Percentiles rank a stretch among this genome's conserved stretches.
phyloP scores from a whole-genome alignment of 2,329 filamentous ascomycete genomes.

The Coniochaeta sp. region DNA sequence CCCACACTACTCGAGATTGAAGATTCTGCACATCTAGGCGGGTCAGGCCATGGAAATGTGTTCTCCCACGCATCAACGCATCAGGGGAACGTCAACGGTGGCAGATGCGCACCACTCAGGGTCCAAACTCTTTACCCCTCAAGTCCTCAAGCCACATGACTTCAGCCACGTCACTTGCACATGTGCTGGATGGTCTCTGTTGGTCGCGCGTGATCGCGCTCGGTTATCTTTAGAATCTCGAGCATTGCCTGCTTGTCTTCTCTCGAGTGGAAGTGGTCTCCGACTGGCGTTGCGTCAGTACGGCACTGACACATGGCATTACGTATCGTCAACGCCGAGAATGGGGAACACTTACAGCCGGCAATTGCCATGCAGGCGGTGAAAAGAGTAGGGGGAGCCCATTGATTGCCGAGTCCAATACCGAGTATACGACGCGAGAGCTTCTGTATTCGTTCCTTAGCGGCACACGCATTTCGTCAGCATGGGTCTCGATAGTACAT shows the following conservation, averaged over 20 bases:
- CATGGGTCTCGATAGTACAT: background rate
- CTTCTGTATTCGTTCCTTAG: conserved; percentile 32
- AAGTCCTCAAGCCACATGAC: background rate
- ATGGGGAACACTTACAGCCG: conserved; percentile 32
- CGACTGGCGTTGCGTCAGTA: conserved; percentile 13
- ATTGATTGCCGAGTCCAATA: conserved; percentile 48
- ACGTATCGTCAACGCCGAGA: background rate
- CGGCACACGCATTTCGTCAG: background rate
- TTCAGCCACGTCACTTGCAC: background rate
- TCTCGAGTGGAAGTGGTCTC: conserved; percentile 19
- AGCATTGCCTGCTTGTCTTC: conserved; percentile 22
- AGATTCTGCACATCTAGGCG: background rate
- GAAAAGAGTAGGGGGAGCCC: conserved; percentile 48
- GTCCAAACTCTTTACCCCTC: background rate
- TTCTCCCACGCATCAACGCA: background rate
- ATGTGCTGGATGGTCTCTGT: conserved; percentile 19
- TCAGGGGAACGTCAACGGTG: background rate
- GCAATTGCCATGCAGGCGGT: conserved; percentile 49
- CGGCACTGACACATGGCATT: background rate
- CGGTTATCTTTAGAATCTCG: conserved; percentile 20
- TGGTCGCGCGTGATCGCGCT: conserved; percentile 22
- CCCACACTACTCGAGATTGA: background rate
- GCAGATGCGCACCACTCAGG: background rate
- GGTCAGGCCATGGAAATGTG: background rate
- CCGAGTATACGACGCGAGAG: conserved; percentile 49